These are phyloP conservation scores for Backusella sp. DNA, from an alignment of 192 early-diverging fungal genomes.

Conservation along the genomic window DNA sequence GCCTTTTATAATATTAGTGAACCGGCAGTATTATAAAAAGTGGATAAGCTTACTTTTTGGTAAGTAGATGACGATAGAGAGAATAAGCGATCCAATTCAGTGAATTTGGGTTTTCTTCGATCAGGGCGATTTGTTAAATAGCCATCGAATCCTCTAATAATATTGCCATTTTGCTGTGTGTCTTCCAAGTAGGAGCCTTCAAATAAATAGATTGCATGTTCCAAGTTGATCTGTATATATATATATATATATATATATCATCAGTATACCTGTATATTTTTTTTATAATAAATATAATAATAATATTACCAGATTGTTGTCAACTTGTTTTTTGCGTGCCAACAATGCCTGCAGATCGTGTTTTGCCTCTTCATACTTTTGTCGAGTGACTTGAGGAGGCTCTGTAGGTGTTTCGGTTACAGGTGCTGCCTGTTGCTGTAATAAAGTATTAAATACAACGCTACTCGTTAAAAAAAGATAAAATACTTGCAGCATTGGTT, in stretches of 20 bases:
- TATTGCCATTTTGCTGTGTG: constrained; percentile 80
- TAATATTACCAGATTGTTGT: constrained; percentile 63
- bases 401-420: neutral
- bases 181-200: constrained; percentile 91
- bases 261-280: neutral
- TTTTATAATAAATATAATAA: neutral
- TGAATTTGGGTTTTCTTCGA: constrained; percentile 67
- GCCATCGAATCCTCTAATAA: constrained; percentile 86
- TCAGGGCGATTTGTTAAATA: constrained; percentile 67
- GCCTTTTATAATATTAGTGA: constrained; percentile 19
- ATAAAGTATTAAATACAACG: neutral
- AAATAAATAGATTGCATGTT: constrained; percentile 79
- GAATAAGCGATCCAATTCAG: constrained; percentile 82
- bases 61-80: constrained; percentile 61
- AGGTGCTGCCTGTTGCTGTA: neutral
- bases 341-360: constrained; percentile 71
- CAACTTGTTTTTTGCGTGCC: constrained; percentile 76
- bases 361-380: constrained; percentile 73
- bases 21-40: neutral
- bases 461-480: too few relatives aligned
- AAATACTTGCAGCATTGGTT: neutral
- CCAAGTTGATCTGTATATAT: constrained; percentile 58
- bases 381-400: constrained; percentile 41
- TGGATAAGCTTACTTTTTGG: constrained; percentile 30
- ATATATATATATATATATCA: neutral